These are phyloP conservation scores for Chaetomium olivaceum DNA, from an alignment of 2,329 filamentous ascomycete genomes.

Conservation along the genomic window DNA sequence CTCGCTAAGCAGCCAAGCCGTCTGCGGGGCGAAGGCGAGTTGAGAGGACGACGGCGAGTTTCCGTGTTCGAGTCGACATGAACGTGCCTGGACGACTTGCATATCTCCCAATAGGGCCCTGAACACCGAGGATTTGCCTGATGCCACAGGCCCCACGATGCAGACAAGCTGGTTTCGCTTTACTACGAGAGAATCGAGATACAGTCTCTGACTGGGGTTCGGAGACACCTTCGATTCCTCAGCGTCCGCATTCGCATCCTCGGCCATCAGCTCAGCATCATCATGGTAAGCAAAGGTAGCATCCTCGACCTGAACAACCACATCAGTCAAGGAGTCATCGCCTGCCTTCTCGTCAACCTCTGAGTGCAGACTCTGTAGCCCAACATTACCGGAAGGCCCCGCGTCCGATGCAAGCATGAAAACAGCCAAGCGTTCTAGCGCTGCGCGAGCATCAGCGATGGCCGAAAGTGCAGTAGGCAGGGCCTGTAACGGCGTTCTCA, in stretches of 20 bases:
- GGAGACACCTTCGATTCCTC: neutral
- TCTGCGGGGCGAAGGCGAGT: neutral
- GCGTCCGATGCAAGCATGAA: neutral
- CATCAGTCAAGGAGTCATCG: neutral
- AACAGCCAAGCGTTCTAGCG: neutral
- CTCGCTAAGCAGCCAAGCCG: neutral
- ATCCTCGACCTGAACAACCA: neutral
- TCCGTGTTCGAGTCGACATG: neutral
- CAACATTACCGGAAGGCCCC: neutral
- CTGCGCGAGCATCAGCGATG: neutral
- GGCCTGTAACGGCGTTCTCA: neutral
- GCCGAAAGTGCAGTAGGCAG: neutral
- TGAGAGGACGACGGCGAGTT: neutral
- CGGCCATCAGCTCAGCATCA: neutral
- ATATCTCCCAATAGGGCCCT: neutral
- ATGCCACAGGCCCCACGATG: neutral
- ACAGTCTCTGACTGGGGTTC: neutral
- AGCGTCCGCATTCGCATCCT: neutral
- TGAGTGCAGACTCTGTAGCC: neutral
- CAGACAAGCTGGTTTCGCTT: neutral
- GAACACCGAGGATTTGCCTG: neutral
- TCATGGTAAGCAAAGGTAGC: neutral
- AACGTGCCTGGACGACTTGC: neutral
- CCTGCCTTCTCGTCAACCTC: neutral
- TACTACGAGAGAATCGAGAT: neutral